Evolutionary conservation across 306 rosid genomes (phyloP).

Genomic region (Medicago ruthenica): DNA sequence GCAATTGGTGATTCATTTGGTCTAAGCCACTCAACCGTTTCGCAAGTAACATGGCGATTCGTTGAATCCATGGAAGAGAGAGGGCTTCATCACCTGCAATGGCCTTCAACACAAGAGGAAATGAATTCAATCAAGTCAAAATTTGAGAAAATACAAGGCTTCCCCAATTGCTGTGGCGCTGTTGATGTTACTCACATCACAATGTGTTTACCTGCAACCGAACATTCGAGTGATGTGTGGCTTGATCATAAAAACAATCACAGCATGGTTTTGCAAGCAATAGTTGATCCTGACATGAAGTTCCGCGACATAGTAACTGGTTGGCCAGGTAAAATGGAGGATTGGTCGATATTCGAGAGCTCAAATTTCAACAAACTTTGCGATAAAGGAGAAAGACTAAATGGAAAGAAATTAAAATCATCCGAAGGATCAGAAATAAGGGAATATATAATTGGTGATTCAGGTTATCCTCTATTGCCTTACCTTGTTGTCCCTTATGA

Average conservation of each 20-base stretch:
- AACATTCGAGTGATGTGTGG: slow-evolving; percentile 70
- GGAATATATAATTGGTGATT: slow-evolving; percentile 83
- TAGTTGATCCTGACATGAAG: slow-evolving; percentile 87
- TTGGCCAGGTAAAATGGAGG: slow-evolving; percentile 86
- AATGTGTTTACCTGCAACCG: slow-evolving; percentile 76
- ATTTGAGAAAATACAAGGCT: slow-evolving; percentile 74
- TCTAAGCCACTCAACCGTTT: slow-evolving; percentile 83
- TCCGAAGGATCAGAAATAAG: slow-evolving; percentile 65
- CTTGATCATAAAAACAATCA: slow-evolving; percentile 78
- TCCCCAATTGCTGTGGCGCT: slow-evolving; percentile 88
- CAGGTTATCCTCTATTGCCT: slow-evolving; percentile 80
- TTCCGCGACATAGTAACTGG: slow-evolving; percentile 86
- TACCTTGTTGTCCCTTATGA: slow-evolving; percentile 83
- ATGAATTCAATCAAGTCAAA: slow-evolving; percentile 68
- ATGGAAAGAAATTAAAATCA: slow-evolving; percentile 58
- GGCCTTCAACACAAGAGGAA: slow-evolving; percentile 80
- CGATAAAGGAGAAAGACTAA: slow-evolving; percentile 69
- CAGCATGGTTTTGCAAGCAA: slow-evolving; percentile 92
- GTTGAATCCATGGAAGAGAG: slow-evolving; percentile 89
- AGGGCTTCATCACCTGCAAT: slow-evolving; percentile 74
- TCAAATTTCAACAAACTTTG: slow-evolving; percentile 73
- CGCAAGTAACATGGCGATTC: slow-evolving; percentile 85
- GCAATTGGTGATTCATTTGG: slow-evolving; percentile 71
- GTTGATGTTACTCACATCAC: slow-evolving; percentile 76
- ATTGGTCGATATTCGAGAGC: slow-evolving; percentile 63